Evolutionary conservation across 345 rosid species (phyloP).

Genomic region (Eucalyptus caleyi): DNA sequence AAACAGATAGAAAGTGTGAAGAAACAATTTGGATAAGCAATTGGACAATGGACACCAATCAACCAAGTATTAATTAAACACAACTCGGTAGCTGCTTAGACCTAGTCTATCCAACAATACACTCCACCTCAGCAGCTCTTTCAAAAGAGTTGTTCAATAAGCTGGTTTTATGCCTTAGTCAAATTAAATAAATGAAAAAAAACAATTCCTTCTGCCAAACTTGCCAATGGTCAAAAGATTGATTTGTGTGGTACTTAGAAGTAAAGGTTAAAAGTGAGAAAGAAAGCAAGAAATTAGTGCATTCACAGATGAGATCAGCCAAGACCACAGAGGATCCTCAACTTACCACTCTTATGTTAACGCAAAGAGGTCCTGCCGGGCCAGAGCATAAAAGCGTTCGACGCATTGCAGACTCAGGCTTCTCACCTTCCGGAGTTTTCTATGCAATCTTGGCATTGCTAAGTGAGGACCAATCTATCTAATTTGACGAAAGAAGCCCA

Average conservation of each 20-base stretch:
- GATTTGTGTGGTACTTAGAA: background rate
- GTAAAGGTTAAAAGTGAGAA: background rate
- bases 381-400: conserved; percentile 56
- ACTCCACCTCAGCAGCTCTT: background rate
- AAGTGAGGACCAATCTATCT: background rate
- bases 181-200: background rate
- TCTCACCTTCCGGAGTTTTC: conserved; percentile 37
- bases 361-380: conserved; percentile 70
- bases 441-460: conserved; percentile 6
- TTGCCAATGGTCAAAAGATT: background rate
- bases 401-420: conserved; percentile 48
- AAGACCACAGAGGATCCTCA: background rate
- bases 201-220: background rate
- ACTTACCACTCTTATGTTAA: conserved; percentile 75
- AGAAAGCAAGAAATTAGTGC: background rate
- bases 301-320: background rate
- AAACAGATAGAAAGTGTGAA: background rate
- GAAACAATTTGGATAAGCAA: background rate
- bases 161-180: background rate
- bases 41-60: background rate
- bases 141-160: background rate
- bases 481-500: background rate
- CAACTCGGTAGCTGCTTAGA: background rate
- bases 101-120: background rate
- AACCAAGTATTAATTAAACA: background rate